Evolutionary conservation across 2,329 filamentous ascomycete species (phyloP).

Genomic region (Thermothelomyces thermophilus): DNA sequence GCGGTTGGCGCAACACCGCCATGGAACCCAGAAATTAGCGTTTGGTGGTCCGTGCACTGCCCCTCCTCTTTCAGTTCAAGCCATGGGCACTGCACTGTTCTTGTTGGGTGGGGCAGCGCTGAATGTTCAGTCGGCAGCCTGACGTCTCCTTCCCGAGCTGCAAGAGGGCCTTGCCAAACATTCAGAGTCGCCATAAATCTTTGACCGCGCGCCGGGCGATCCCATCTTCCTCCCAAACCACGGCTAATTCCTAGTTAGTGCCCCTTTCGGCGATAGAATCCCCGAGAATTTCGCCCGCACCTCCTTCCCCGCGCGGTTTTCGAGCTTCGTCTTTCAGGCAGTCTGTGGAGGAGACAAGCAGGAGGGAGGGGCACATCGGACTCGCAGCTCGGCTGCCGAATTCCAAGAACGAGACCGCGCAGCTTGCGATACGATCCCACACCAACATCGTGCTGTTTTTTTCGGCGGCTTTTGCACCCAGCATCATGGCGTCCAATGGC

Average conservation of each 20-base stretch:
- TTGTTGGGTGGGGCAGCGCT: slow-evolving; percentile 14
- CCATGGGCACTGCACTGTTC: slow-evolving; percentile 1
- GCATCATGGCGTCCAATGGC: slow-evolving; percentile 59
- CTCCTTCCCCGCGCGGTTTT: slow-evolving; percentile 7
- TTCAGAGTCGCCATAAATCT: slow-evolving; percentile 1
- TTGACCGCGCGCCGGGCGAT: slow-evolving; percentile 4
- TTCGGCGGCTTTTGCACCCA: slow-evolving; percentile 4
- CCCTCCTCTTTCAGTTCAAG: slow-evolving; percentile 17
- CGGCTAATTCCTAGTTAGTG: background rate
- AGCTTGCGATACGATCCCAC: background rate
- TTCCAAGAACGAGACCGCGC: background rate
- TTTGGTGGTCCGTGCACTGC: slow-evolving; percentile 17
- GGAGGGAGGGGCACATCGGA: slow-evolving; percentile 18
- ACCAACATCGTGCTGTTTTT: background rate
- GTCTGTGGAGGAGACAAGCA: slow-evolving; percentile 10
- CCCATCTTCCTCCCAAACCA: slow-evolving; percentile 4
- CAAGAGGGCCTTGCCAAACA: slow-evolving; percentile 6
- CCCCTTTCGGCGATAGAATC: background rate
- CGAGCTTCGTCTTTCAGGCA: slow-evolving; percentile 4
- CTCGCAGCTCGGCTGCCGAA: slow-evolving; percentile 7
- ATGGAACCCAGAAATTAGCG: background rate
- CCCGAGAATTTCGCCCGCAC: background rate
- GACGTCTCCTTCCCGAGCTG: slow-evolving; percentile 17
- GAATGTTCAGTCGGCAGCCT: slow-evolving; percentile 18
- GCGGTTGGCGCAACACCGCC: slow-evolving; percentile 2